Evolutionary conservation across 2,329 filamentous ascomycete genomes (phyloP), one percentile per base, ranked within the genome.

Genomic region (Karstenula rhodostoma): DNA sequence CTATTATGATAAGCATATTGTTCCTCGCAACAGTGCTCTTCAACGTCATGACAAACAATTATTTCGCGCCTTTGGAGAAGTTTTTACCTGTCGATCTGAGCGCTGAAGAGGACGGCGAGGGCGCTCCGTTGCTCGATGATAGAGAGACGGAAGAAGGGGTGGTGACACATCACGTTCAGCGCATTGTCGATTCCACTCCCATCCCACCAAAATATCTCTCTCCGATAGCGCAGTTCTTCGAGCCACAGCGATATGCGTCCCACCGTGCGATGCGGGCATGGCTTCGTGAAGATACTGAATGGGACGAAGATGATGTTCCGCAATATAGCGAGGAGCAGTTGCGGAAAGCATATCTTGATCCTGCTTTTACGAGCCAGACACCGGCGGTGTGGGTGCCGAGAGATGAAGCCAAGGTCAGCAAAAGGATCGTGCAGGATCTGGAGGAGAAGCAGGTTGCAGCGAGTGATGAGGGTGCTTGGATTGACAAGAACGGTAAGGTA

Each of bases 261-360:
- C 68, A 77, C 49, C 68, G 67, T 2, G 76, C 73, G 1, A 73
- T 78, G 72, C 71, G 70, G 50, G 60, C 63, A 3, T 78, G 75
- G 75, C 56, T 78, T 1, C 62, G 63, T 10, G 72, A 76, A 8
- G 74, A 70, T 25, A 46, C 55, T 8, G 67, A 71, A 17, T 73
- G 72, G 35, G 70, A 75, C 29, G 66, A 72, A 23, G 71, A 74
- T 12, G 68, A 75, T 54, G 63, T 73, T 15, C 74, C 72, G 2
- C 61, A 73, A 33, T 78, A 78, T 50, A 70, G 56, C 19, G 74
- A 77, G 13, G 73, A 75, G 4, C 69, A 73, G 29, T 7, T 77
- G 8, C 68, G 70, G 33, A 78, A 73, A 49, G 76, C 74, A 29
- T 77, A 77, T 52, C 48, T 73, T 25, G 72, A 78, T 51, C 76